Evolutionary conservation across 2,329 filamentous ascomycete species (phyloP).

Genomic region (Xylogone sp.): DNA sequence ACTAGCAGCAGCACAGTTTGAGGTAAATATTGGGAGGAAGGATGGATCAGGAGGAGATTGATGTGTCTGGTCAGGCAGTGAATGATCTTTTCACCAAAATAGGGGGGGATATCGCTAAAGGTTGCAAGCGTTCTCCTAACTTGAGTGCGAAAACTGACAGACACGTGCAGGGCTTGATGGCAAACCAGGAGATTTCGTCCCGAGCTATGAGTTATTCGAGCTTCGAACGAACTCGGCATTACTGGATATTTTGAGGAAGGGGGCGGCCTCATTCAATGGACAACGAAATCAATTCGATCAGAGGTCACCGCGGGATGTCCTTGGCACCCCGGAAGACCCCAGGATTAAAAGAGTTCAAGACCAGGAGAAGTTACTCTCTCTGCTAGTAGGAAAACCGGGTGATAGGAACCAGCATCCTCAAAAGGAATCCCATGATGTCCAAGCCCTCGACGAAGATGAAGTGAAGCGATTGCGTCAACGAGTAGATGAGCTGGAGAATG

Average conservation of each 20-base stretch:
- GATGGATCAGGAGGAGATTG: not conserved
- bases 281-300: not conserved
- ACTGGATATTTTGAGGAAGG: not conserved
- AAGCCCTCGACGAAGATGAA: not conserved
- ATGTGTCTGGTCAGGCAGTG: not conserved
- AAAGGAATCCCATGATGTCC: slow-evolving; percentile 11
- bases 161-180: not conserved
- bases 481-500: slow-evolving; percentile 16
- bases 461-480: slow-evolving; percentile 5
- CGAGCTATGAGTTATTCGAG: not conserved
- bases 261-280: not conserved
- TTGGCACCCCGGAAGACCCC: not conserved
- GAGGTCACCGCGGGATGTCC: not conserved
- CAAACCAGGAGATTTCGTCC: not conserved
- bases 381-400: slow-evolving; percentile 8
- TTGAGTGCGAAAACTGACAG: not conserved
- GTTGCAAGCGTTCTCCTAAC: not conserved
- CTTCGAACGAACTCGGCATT: not conserved
- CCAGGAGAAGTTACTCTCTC: not conserved
- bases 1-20: not conserved
- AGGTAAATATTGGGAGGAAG: not conserved
- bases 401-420: slow-evolving; percentile 13
- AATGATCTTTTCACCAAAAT: not conserved
- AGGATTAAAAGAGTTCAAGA: not conserved
- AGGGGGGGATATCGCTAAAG: not conserved